These are phyloP conservation scores for Zopfochytrium polystomum DNA, from an alignment of 371 early-diverging fungal species.

Conservation along the genomic window DNA sequence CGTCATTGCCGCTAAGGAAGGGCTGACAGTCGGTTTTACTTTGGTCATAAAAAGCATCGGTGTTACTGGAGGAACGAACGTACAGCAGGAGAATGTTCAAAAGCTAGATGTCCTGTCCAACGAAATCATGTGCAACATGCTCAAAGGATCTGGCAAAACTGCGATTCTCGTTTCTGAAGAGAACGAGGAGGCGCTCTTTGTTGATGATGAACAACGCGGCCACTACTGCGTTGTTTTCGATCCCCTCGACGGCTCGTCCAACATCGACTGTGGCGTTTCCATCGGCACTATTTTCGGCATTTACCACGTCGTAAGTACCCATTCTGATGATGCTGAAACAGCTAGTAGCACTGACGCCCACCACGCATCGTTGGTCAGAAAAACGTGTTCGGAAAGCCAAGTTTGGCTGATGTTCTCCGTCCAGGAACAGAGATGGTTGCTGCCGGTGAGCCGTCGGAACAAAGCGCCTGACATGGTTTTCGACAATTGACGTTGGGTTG, in stretches of 20 bases:
- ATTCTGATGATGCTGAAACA: background rate
- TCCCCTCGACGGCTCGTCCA: slow-evolving; percentile 94
- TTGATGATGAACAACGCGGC: slow-evolving; percentile 65
- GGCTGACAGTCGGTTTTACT: background rate
- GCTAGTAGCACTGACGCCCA: too few species aligned
- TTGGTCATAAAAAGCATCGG: slow-evolving; percentile 67
- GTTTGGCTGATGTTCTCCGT: slow-evolving; percentile 69
- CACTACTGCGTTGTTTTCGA: slow-evolving; percentile 97
- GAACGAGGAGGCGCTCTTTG: slow-evolving; percentile 88
- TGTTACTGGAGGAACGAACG: slow-evolving; percentile 79
- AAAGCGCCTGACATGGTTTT: background rate
- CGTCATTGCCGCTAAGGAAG: background rate
- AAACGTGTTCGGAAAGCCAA: slow-evolving; percentile 53
- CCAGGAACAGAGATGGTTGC: slow-evolving; percentile 90
- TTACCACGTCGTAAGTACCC: slow-evolving; percentile 70
- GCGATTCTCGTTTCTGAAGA: slow-evolving; percentile 93
- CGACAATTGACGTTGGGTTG: slow-evolving; percentile 4
- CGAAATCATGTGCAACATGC: slow-evolving; percentile 94
- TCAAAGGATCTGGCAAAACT: slow-evolving; percentile 87
- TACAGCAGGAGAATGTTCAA: slow-evolving; percentile 94
- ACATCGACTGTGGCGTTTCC: slow-evolving; percentile 97
- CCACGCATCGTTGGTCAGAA: too few species aligned
- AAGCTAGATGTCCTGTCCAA: slow-evolving; percentile 96
- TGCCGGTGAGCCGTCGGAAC: slow-evolving; percentile 55
- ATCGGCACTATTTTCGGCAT: slow-evolving; percentile 98